Evolutionary conservation across 257 asterid genomes (phyloP).

Genomic region (Solanum rostratum): DNA sequence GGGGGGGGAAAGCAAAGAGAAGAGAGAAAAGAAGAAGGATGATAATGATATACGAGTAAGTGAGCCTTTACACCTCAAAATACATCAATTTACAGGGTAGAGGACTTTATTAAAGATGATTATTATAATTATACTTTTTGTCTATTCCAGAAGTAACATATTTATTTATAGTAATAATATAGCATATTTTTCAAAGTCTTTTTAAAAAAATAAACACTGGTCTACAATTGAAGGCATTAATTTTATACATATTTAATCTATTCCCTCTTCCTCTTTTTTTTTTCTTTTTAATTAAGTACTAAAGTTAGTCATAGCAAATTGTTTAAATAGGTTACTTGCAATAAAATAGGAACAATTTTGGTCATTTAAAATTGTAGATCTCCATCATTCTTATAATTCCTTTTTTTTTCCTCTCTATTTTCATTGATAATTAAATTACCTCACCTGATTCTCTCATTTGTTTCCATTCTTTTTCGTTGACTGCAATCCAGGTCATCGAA

Average conservation of each 20-base stretch:
- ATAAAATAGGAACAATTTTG: not conserved
- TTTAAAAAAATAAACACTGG: not conserved
- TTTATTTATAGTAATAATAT: not conserved
- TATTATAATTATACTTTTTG: not conserved
- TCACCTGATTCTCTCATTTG: not conserved
- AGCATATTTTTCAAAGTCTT: not conserved
- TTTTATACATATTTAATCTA: not conserved
- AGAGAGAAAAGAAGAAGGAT: not conserved
- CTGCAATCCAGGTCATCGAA: not conserved
- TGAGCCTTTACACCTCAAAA: not conserved
- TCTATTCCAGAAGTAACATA: not conserved
- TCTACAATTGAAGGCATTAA: not conserved
- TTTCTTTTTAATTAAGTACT: not conserved
- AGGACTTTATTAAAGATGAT: not conserved
- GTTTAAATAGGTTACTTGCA: not conserved
- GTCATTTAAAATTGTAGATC: not conserved
- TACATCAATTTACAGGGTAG: not conserved
- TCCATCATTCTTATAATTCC: not conserved
- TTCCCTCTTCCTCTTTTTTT: not conserved
- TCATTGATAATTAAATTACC: not conserved
- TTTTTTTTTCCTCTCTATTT: not conserved
- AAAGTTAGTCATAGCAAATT: not conserved
- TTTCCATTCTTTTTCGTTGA: not conserved
- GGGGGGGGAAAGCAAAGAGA: not conserved
- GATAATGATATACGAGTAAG: not conserved